Percentiles rank a stretch among this genome's conserved stretches.
These are phyloP conservation scores for Senna siamea DNA, from an alignment of 306 rosid species.

Conservation along the genomic window DNA sequence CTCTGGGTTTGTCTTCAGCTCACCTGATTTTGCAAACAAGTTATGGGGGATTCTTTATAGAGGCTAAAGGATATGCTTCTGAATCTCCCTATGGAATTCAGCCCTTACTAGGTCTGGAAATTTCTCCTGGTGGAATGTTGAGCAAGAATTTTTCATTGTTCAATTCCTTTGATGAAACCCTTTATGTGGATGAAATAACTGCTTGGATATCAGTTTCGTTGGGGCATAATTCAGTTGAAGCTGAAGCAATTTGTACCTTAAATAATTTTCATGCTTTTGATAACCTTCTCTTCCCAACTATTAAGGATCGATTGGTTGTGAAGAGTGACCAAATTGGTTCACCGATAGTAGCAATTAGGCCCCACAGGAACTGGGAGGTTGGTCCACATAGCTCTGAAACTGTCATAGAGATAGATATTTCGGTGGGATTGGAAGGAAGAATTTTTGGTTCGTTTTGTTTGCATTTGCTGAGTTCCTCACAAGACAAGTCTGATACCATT, in stretches of 20 bases:
- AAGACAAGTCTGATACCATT: slow-evolving; percentile 67
- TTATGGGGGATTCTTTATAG: slow-evolving; percentile 83
- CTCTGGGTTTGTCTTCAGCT: slow-evolving; percentile 74
- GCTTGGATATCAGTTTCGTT: slow-evolving; percentile 73
- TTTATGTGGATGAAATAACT: slow-evolving; percentile 73
- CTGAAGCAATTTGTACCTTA: slow-evolving; percentile 73
- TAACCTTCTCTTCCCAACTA: slow-evolving; percentile 46
- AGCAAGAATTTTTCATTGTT: slow-evolving; percentile 71
- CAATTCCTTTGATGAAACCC: slow-evolving; percentile 78
- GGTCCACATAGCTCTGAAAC: slow-evolving; percentile 72
- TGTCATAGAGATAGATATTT: slow-evolving; percentile 73
- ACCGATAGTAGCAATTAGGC: slow-evolving; percentile 69
- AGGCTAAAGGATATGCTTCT: slow-evolving; percentile 72
- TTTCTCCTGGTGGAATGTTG: slow-evolving; percentile 77
- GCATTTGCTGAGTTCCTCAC: slow-evolving; percentile 71
- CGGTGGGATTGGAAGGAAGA: slow-evolving; percentile 64
- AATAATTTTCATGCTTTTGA: slow-evolving; percentile 55
- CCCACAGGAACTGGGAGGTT: slow-evolving; percentile 81
- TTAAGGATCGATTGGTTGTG: slow-evolving; percentile 71
- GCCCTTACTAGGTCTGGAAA: slow-evolving; percentile 58
- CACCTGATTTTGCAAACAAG: slow-evolving; percentile 89
- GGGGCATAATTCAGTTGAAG: slow-evolving; percentile 60
- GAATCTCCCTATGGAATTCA: slow-evolving; percentile 87
- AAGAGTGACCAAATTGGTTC: slow-evolving; percentile 60
- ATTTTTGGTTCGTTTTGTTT: slow-evolving; percentile 78